These are phyloP conservation scores for Schwanniomyces etchellsii DNA, from an alignment of 1,139 yeast species.

Conservation along the genomic window DNA sequence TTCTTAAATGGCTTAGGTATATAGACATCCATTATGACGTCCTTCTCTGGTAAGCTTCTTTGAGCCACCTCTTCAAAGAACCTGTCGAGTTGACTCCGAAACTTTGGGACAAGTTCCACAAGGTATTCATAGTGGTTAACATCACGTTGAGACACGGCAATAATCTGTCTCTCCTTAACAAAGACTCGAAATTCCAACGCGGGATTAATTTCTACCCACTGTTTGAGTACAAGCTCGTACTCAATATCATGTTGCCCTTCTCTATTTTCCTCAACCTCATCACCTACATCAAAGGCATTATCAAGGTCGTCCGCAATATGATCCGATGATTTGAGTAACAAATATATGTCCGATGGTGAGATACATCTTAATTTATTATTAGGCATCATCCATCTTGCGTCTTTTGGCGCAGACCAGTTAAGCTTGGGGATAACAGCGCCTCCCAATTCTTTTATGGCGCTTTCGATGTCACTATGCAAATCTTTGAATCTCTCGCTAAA, in stretches of 20 bases:
- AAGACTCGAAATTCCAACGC: constrained; percentile 88
- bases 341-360: constrained; percentile 66
- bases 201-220: constrained; percentile 80
- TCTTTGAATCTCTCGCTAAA: constrained; percentile 41
- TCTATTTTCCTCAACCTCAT: constrained; percentile 14
- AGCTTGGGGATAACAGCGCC: constrained; percentile 76
- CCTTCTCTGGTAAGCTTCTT: constrained; percentile 46
- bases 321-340: constrained; percentile 79
- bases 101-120: constrained; percentile 35
- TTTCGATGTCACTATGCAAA: constrained; percentile 49
- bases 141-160: constrained; percentile 84
- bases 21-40: constrained; percentile 74
- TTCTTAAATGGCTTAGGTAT: constrained; percentile 67
- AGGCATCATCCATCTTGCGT: constrained; percentile 86
- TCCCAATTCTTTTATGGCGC: constrained; percentile 36
- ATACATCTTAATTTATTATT: constrained; percentile 70
- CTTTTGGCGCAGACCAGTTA: constrained; percentile 97
- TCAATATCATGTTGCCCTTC: constrained; percentile 16
- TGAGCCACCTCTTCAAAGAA: constrained; percentile 48
- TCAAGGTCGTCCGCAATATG: constrained; percentile 81
- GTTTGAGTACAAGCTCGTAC: constrained; percentile 66
- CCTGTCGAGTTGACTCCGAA: constrained; percentile 44
- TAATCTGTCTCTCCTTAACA: constrained; percentile 52
- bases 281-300: constrained; percentile 64
- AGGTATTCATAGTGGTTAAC: constrained; percentile 74